Evolutionary conservation across 495 filamentous ascomycete species (phyloP).

Genomic region (Aspergillus cristatus): DNA sequence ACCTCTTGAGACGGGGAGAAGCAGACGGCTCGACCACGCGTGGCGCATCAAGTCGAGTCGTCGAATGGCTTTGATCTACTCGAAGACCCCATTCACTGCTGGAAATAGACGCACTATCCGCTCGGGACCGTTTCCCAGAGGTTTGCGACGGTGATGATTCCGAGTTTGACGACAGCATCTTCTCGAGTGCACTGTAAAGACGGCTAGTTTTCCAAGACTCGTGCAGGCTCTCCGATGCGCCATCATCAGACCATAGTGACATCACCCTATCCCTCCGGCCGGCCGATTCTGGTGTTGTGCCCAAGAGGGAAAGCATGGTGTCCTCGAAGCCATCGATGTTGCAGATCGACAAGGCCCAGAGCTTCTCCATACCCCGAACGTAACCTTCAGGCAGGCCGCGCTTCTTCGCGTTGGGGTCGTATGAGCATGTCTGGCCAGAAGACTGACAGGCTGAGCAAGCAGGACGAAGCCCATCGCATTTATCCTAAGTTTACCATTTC

Average conservation of each 20-base stretch:
- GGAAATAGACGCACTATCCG: constrained; percentile 13
- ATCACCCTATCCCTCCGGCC: constrained; percentile 25
- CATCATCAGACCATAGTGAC: constrained; percentile 42
- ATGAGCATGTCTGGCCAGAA: constrained; percentile 54
- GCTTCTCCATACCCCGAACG: constrained; percentile 35
- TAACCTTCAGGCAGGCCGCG: constrained; percentile 47
- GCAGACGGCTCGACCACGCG: constrained; percentile 20
- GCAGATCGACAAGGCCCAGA: constrained; percentile 37
- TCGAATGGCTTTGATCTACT: constrained; percentile 21
- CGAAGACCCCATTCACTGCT: constrained; percentile 30
- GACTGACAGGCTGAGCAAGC: constrained; percentile 55
- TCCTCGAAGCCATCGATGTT: constrained; percentile 43
- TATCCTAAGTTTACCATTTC: constrained; percentile 32
- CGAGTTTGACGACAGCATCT: constrained; percentile 39
- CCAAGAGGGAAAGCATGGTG: constrained; percentile 35
- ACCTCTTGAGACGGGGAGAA: constrained; percentile 24
- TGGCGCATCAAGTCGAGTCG: constrained; percentile 21
- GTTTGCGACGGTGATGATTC: constrained; percentile 6
- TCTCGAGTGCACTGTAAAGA: constrained; percentile 44
- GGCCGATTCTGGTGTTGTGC: constrained; percentile 27
- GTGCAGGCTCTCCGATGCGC: constrained; percentile 43
- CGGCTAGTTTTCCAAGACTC: constrained; percentile 50
- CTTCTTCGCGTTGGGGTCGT: constrained; percentile 62
- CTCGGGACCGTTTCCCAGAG: constrained; percentile 29
- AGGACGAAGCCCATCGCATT: constrained; percentile 60